phyloP scores from a whole-genome alignment of 2,329 filamentous ascomycete genomes.

The Epichloe elymi region DNA sequence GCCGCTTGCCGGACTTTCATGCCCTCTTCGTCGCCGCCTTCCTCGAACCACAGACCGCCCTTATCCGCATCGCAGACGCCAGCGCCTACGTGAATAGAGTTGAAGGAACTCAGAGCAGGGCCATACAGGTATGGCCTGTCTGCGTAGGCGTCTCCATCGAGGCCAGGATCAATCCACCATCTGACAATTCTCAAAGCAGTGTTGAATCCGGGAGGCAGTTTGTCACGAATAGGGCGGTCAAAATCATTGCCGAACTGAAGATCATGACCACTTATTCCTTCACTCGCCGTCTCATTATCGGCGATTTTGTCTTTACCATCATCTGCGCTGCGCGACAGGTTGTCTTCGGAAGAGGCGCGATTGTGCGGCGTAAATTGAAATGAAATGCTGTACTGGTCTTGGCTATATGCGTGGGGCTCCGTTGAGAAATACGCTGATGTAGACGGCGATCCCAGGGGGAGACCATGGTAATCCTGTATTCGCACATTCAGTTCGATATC shows the following conservation, averaged over 20 bases:
- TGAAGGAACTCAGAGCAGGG: slow-evolving; percentile 67
- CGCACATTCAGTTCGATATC: slow-evolving; percentile 61
- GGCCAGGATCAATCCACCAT: slow-evolving; percentile 80
- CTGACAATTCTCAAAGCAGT: slow-evolving; percentile 76
- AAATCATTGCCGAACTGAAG: slow-evolving; percentile 95
- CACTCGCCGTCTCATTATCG: slow-evolving; percentile 5
- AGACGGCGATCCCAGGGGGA: slow-evolving; percentile 59
- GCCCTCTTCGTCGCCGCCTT: slow-evolving; percentile 50
- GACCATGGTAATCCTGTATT: slow-evolving; percentile 53
- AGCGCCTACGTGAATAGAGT: slow-evolving; percentile 55
- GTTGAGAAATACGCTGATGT: slow-evolving; percentile 68
- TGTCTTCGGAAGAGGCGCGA: slow-evolving; percentile 8
- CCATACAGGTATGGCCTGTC: slow-evolving; percentile 82
- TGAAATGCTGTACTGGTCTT: slow-evolving; percentile 75
- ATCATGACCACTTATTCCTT: slow-evolving; percentile 53
- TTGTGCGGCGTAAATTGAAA: slow-evolving; percentile 65
- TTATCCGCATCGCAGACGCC: slow-evolving; percentile 32
- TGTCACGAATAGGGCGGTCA: slow-evolving; percentile 75
- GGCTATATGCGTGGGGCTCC: slow-evolving; percentile 48
- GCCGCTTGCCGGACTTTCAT: slow-evolving; percentile 28
- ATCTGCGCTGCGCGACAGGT: not conserved
- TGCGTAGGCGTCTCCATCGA: slow-evolving; percentile 82
- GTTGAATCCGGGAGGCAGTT: slow-evolving; percentile 73
- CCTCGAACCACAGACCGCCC: slow-evolving; percentile 45
- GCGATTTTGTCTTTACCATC: slow-evolving; percentile 3